Conservation (phyloP, 225 moss, liverwort and hornwort species). For the Ulota crispa region DNA sequence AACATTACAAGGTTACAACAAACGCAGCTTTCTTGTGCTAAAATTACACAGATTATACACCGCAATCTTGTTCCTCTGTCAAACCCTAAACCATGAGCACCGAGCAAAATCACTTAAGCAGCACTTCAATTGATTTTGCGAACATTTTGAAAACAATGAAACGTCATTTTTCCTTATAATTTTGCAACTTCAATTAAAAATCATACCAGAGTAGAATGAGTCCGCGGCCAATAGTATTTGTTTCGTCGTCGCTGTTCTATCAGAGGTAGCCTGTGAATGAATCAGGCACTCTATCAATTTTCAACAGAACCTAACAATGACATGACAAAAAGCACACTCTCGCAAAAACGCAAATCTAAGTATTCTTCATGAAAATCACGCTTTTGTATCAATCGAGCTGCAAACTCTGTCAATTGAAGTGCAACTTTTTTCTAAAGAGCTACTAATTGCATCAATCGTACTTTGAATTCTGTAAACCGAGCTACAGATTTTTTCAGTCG, state of each 20-base stretch:
- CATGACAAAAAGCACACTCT: not conserved
- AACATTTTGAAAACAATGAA: not conserved
- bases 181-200: not conserved
- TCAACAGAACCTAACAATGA: not conserved
- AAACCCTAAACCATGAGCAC: not conserved
- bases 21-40: not conserved
- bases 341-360: not conserved
- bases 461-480: too few relatives aligned
- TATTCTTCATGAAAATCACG: not conserved
- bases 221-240: not conserved
- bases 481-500: too few relatives aligned
- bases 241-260: not conserved
- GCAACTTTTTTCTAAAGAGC: too few relatives aligned
- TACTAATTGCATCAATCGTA: too few relatives aligned
- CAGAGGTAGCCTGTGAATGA: not conserved
- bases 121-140: not conserved
- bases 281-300: not conserved
- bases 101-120: not conserved
- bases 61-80: not conserved
- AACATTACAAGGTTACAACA: not conserved
- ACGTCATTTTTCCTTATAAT: not conserved
- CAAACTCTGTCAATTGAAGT: too few relatives aligned
- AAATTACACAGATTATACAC: not conserved
- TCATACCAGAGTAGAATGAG: not conserved
- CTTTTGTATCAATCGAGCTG: too few relatives aligned